These are phyloP conservation scores for Penicillium sp. DNA, from an alignment of 2,329 filamentous ascomycete species.

Conservation along the genomic window DNA sequence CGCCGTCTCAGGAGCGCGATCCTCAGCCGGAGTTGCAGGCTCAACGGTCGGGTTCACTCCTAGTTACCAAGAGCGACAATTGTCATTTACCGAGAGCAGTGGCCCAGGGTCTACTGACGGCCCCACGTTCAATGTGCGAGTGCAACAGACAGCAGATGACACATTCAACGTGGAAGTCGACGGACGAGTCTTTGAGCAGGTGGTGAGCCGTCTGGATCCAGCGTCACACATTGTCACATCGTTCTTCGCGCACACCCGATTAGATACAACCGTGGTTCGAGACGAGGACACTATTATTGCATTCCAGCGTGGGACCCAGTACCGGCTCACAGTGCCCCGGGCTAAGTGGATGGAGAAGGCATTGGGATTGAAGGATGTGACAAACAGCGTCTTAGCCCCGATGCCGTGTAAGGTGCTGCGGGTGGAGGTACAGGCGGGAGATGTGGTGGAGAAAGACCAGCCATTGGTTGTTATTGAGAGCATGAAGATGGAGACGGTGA, in stretches of 20 bases:
- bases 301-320: slow-evolving; percentile 68
- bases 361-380: slow-evolving; percentile 74
- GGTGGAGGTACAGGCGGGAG: slow-evolving; percentile 81
- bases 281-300: slow-evolving; percentile 60
- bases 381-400: slow-evolving; percentile 82
- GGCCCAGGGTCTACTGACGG: slow-evolving; percentile 44
- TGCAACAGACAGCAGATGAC: slow-evolving; percentile 53
- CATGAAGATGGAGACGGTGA: slow-evolving; percentile 89
- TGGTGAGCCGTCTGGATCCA: slow-evolving; percentile 51
- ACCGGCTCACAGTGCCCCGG: slow-evolving; percentile 54
- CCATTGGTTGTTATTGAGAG: slow-evolving; percentile 87
- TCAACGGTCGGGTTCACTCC: slow-evolving; percentile 59
- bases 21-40: slow-evolving; percentile 32
- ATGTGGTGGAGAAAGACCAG: slow-evolving; percentile 79
- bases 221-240: slow-evolving; percentile 60
- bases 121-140: slow-evolving; percentile 46
- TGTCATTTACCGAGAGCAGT: slow-evolving; percentile 54
- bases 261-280: slow-evolving; percentile 73
- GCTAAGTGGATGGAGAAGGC: slow-evolving; percentile 87
- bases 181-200: slow-evolving; percentile 39
- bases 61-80: slow-evolving; percentile 62
- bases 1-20: slow-evolving; percentile 30
- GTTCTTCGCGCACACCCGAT: slow-evolving; percentile 78
- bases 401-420: slow-evolving; percentile 97
- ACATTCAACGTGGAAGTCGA: slow-evolving; percentile 53